A percentile compares a stretch with the other conserved stretches of the same genome.
phyloP scores from a whole-genome alignment of 345 rosid genomes.

The Eutrema yunnanense region DNA sequence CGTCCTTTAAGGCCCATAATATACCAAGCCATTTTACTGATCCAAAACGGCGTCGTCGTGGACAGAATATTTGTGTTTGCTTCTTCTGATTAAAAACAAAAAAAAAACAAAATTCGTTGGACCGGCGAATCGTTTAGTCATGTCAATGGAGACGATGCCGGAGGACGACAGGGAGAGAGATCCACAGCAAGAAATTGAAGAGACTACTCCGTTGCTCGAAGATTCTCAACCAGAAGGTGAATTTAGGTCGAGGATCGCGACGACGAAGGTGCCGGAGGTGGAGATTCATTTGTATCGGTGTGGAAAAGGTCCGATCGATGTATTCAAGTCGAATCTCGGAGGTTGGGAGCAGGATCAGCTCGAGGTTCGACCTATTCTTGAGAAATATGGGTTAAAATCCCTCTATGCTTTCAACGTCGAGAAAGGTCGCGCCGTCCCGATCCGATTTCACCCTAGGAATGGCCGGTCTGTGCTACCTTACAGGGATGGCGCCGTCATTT shows the following conservation, averaged over 20 bases:
- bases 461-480: constrained; percentile 73
- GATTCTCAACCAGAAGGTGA: constrained; percentile 11
- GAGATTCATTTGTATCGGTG: constrained; percentile 68
- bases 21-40: neutral
- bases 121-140: constrained; percentile 9
- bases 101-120: neutral
- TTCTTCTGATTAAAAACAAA: neutral
- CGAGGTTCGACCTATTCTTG: constrained; percentile 70
- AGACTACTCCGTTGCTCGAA: constrained; percentile 24
- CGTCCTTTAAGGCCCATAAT: neutral
- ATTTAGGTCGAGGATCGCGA: constrained; percentile 25
- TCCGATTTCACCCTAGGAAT: constrained; percentile 68
- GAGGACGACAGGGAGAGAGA: constrained; percentile 4
- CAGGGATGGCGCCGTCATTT: constrained; percentile 60
- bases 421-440: constrained; percentile 71
- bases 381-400: constrained; percentile 68
- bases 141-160: constrained; percentile 21
- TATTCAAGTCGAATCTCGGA: constrained; percentile 61
- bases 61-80: neutral
- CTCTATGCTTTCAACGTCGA: constrained; percentile 63
- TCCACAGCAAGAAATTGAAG: constrained; percentile 44
- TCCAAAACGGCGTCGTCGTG: neutral
- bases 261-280: constrained; percentile 57
- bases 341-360: constrained; percentile 93
- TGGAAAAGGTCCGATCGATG: constrained; percentile 86